These are phyloP conservation scores for Cadophora sp. DNA, from an alignment of 2,329 filamentous ascomycete species.

Conservation along the genomic window DNA sequence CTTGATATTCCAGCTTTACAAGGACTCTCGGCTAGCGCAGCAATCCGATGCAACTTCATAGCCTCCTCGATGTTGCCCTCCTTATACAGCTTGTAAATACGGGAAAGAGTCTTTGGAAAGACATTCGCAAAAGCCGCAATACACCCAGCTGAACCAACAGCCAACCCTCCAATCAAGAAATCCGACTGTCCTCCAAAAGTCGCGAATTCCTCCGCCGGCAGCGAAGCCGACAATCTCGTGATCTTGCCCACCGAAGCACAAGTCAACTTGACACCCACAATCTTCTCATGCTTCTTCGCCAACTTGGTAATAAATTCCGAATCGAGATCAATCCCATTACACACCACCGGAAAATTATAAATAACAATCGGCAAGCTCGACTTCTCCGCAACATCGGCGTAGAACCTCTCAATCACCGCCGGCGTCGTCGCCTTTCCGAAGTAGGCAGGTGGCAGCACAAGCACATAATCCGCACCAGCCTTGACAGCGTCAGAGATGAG, in stretches of 20 bases:
- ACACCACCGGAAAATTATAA: constrained; percentile 62
- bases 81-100: constrained; percentile 56
- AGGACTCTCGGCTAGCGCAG: constrained; percentile 58
- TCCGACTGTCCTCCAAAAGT: constrained; percentile 65
- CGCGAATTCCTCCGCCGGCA: constrained; percentile 55
- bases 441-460: constrained; percentile 57
- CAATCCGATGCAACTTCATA: constrained; percentile 55
- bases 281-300: constrained; percentile 53
- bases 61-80: constrained; percentile 56
- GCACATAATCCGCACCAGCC: constrained; percentile 56
- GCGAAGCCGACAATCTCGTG: constrained; percentile 54
- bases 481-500: constrained; percentile 52
- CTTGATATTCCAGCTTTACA: constrained; percentile 60
- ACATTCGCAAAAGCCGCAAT: constrained; percentile 65
- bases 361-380: constrained; percentile 54
- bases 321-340: constrained; percentile 60
- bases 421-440: constrained; percentile 57
- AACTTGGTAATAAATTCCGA: constrained; percentile 57
- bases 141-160: constrained; percentile 59
- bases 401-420: constrained; percentile 55
- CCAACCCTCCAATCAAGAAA: constrained; percentile 61
- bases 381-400: constrained; percentile 50
- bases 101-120: constrained; percentile 57
- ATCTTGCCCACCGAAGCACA: constrained; percentile 62
- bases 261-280: constrained; percentile 62